Base-by-base conservation (phyloP, 1,284 basidiomycete species). In the Fomes fomentarius region DNA sequence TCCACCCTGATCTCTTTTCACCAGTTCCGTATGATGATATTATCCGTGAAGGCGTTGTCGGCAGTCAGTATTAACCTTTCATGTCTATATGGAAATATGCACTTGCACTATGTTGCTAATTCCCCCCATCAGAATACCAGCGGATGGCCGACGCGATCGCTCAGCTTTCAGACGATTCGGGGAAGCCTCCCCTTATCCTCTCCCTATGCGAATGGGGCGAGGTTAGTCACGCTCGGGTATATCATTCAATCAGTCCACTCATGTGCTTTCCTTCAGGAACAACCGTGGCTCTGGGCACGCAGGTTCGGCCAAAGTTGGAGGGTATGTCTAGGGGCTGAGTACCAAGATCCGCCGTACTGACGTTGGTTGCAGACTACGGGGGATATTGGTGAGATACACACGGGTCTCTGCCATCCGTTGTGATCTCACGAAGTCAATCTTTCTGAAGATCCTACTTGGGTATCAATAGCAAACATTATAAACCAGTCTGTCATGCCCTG, bases 181-280 rank as follows among this genome's bases (percentile, higher is more conserved):
- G 71, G 5, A 75, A 73, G 56, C 66, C 71, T 0, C 77, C 78
- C 1, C 67, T 83, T 10, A 60, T 81, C 9, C 79, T 81, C 58
- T 79, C 77, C 4, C 66, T 83, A 1, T 82, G 80, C 58, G 69
- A 83, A 64, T 82, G 80, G 80, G 79, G 81, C 11, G 70, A 72
- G 71, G 77, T 79, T 44, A 51, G 74, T 66, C 12, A 15, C 7
- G 25, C 39, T 10, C 22, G 24, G 8, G 21, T n/a, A n/a, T 19
- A 3, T 11, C 19, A 22, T 5, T 14, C 12, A 12, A n/a, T 14
- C 19, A 7, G 4, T 7, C 25, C 28, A 15, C 19, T 34, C 30
- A 31, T 19, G 14, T 3, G 15, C 21, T 2, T 38, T 4, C 37
- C 30, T 14, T 19, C 41, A 71, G 70, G 64, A 64, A 44, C 64